Evolutionary conservation across 371 early-diverging fungal species (phyloP).

Genomic region (Apophysomyces sp.): DNA sequence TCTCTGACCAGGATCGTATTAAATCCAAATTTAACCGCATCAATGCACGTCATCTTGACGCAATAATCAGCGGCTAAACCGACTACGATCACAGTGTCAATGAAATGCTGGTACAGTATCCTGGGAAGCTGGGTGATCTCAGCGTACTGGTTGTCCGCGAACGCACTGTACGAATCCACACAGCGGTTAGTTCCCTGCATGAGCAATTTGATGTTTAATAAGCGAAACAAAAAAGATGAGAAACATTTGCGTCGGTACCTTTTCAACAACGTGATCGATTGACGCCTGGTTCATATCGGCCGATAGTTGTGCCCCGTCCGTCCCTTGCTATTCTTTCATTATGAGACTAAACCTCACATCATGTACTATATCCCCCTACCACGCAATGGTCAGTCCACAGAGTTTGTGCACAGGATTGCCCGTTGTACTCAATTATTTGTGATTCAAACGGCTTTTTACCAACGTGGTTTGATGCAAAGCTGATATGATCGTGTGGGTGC

Average conservation of each 20-base stretch:
- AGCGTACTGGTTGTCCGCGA: slow-evolving; percentile 42
- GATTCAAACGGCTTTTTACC: slow-evolving; percentile 29
- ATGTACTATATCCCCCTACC: too few relatives aligned
- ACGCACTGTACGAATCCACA: slow-evolving; percentile 48
- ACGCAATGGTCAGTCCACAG: slow-evolving; percentile 51
- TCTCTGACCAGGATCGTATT: slow-evolving; percentile 33
- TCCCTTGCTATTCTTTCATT: slow-evolving; percentile 36
- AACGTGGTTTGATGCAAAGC: slow-evolving; percentile 38
- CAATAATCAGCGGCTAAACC: slow-evolving; percentile 47
- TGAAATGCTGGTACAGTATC: slow-evolving; percentile 26
- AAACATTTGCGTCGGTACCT: slow-evolving; percentile 7
- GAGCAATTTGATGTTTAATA: background rate
- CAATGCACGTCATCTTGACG: slow-evolving; percentile 41
- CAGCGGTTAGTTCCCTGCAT: slow-evolving; percentile 24
- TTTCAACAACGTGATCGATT: slow-evolving; percentile 24
- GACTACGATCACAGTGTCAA: slow-evolving; percentile 33
- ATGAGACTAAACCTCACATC: too few relatives aligned
- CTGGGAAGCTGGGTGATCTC: slow-evolving; percentile 36
- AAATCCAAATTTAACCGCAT: slow-evolving; percentile 49
- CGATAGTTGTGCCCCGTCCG: slow-evolving; percentile 24
- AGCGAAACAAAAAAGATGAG: background rate
- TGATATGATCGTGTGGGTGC: slow-evolving; percentile 43
- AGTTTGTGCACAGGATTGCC: slow-evolving; percentile 16
- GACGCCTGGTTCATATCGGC: slow-evolving; percentile 1
- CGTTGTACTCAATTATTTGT: slow-evolving; percentile 32